These are phyloP conservation scores for Monilinia fructicola DNA, from an alignment of 2,329 filamentous ascomycete genomes.

Conservation along the genomic window DNA sequence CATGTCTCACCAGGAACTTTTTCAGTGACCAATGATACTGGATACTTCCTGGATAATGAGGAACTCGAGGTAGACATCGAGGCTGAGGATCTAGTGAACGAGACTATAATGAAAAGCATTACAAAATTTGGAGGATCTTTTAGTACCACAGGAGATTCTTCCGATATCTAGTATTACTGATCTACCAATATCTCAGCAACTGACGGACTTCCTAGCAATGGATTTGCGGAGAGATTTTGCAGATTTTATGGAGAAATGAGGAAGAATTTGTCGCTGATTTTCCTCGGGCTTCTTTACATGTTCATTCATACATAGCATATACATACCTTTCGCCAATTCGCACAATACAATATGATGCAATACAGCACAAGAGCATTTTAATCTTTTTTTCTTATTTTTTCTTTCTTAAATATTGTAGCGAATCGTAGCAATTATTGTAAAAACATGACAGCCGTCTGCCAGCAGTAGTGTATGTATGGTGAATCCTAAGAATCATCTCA, in stretches of 20 bases:
- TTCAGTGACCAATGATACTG: not conserved
- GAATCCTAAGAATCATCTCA: not conserved
- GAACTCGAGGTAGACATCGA: too few species aligned
- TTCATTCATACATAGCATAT: too few species aligned
- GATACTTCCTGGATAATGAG: not conserved
- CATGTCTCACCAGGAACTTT: not conserved
- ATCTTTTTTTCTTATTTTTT: not conserved
- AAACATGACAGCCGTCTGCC: conserved; percentile 1
- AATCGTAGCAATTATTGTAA: not conserved
- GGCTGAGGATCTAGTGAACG: too few species aligned
- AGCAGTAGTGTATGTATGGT: not conserved
- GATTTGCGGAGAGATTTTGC: not conserved
- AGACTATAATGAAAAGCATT: not conserved
- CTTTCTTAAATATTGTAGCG: not conserved
- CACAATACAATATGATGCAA: not conserved
- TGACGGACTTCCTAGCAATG: not conserved
- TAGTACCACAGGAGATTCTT: too few species aligned
- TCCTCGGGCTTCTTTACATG: too few species aligned
- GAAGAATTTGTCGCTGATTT: not conserved
- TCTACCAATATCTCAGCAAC: not conserved
- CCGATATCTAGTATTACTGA: not conserved
- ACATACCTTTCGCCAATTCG: not conserved
- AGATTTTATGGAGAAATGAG: not conserved
- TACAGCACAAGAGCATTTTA: not conserved
- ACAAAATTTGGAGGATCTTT: not conserved